Evolutionary conservation across 2,329 filamentous ascomycete species (phyloP), one percentile per base, ranked within the genome.

Genomic region (Fusarium sp.): DNA sequence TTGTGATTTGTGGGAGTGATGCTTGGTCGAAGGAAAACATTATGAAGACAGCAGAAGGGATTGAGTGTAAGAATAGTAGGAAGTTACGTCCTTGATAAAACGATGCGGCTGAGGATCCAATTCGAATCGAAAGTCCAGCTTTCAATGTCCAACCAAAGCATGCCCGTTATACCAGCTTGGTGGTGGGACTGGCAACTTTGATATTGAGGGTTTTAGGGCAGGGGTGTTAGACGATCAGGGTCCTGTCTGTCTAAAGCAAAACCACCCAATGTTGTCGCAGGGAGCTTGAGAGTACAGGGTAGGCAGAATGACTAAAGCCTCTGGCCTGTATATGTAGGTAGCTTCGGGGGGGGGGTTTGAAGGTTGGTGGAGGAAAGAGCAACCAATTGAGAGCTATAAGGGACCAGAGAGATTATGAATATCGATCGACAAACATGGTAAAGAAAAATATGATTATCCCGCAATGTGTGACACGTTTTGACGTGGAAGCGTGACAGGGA

Each of bases 11-110:
- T 13, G 88, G 88, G 20, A 90, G 80, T 35, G 83, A 80, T 45
- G 84, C 77, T 39, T 82, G 79, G 71, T 89, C 85, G 75, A 90
- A 87, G 64, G 84, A 76, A 74, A 90, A 87, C 80, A 87, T 87
- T 62, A 55, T 69, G 66, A 41, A 47, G 9, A 11, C 15, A 54
- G 20, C 22, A 41, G 15, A 43, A 15, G 15, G 13, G 39, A 48
- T 9, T 24, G 33, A 49, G 14, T 26, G 39, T 26, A 48, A 22
- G n/a, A 35, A 41, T n/a, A 24, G 20, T 9, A 40, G 53, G 19
- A 24, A n/a, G 26, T 22, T 22, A 33, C 46, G 9, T 46, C 24
- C 5, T 37, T 19, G 35, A 14, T 22, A 22, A 57, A 28, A 43
- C 7, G 15, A 11, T 39, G 11, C 14, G 50, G 20, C 26, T 39